Percentiles rank a stretch among this genome's conserved stretches.
These are phyloP conservation scores for Aureobasidium subglaciale DNA, from an alignment of 2,329 filamentous ascomycete genomes.

Conservation along the genomic window DNA sequence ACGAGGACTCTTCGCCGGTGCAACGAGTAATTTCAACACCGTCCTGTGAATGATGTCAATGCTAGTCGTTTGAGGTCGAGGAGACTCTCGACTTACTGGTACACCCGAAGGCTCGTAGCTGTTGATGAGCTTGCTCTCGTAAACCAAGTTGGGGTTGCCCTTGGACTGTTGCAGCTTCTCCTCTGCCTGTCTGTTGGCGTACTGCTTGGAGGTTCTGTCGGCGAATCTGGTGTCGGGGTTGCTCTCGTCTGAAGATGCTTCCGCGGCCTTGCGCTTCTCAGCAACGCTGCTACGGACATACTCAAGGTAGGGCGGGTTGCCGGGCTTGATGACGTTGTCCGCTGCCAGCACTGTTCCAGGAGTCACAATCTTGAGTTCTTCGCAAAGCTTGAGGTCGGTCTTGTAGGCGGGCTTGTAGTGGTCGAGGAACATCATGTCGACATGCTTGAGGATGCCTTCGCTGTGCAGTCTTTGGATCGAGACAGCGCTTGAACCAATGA, in stretches of 20 bases:
- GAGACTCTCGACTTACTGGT: constrained; percentile 45
- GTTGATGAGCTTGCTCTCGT: constrained; percentile 56
- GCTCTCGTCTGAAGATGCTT: constrained; percentile 24
- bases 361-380: constrained; percentile 58
- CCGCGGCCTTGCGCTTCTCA: constrained; percentile 48
- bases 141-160: constrained; percentile 59
- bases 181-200: constrained; percentile 39
- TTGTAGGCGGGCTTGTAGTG: constrained; percentile 74
- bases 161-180: constrained; percentile 35
- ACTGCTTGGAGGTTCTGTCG: constrained; percentile 43
- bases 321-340: constrained; percentile 65
- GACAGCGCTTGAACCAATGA: constrained; percentile 62
- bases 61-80: background rate
- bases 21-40: constrained; percentile 61
- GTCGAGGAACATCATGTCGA: constrained; percentile 72
- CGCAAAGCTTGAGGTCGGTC: constrained; percentile 68
- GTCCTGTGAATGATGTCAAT: constrained; percentile 41
- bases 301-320: constrained; percentile 62
- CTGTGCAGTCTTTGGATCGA: constrained; percentile 55
- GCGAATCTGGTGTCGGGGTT: constrained; percentile 35
- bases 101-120: constrained; percentile 63
- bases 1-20: constrained; percentile 31
- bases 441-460: constrained; percentile 46
- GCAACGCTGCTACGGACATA: constrained; percentile 61
- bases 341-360: constrained; percentile 58